Evolutionary conservation across 306 rosid genomes (phyloP), one percentile per base, ranked within the genome.

Genomic region (Quercus wislizeni): DNA sequence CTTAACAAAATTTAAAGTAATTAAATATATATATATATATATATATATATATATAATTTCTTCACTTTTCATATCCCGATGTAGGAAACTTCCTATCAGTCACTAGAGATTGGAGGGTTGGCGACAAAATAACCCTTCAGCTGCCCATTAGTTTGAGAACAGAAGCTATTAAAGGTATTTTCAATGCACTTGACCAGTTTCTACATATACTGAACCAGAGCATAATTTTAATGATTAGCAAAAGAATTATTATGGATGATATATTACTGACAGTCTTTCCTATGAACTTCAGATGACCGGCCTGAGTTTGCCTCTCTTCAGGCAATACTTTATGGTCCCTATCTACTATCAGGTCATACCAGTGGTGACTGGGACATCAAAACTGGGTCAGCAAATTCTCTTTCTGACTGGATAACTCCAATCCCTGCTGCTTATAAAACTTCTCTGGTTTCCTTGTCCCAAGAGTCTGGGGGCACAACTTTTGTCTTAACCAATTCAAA

Each of bases 321-420:
- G 67, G 97, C 97, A 41, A 90, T 90, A 82, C 93, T 92, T 2
- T 92, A 85, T 58, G 98, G 98, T 33, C 97, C 96, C 0, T 88
- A 86, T 84, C 93, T 94, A 69, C 97, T 92, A 8, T 92, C 87
- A 0, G 97, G 90, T 67, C 89, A 92, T 76, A 89, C 92, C 19
- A 74, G 46, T 13, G 79, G 86, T 46, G 88, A 88, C 72, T 84
- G 88, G 94, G 88, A 88, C 76, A 70, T 92, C 59, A 84, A 86
- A 78, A 77, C 83, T 21, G 84, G 82, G 49, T 67, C 77, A 43
- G 77, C 63, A 5, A 57, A 27, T 33, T 27, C 88, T n/a, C 20
- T 69, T 74, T 41, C 88, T 31, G 89, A 90, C 31, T 91, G 90
- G 97, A 87, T 93, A 20, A 80, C 87, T 83, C 96, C 96, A 41